A percentile compares a stretch with the other conserved stretches of the same genome.
Conservation (phyloP, 108 stramenopile species). For the Cyclostephanos tholiformis region DNA sequence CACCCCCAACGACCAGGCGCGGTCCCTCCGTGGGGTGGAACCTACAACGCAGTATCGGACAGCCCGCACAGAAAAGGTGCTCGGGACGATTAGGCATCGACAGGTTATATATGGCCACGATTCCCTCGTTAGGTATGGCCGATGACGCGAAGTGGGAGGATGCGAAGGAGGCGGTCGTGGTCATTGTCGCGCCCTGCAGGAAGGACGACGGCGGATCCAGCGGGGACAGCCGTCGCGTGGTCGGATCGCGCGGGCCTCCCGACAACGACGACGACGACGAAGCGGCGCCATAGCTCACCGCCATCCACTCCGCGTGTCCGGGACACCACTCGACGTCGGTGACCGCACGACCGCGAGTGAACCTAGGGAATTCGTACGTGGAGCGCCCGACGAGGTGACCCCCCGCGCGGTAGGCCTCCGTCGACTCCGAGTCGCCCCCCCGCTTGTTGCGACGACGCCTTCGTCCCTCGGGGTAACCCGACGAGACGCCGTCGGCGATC, state of each 20-base stretch:
- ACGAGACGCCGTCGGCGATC: not conserved
- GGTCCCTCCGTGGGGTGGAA: constrained; percentile 88
- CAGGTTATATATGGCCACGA: constrained; percentile 82
- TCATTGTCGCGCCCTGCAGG: constrained; percentile 39
- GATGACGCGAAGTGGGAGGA: constrained; percentile 9
- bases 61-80: constrained; percentile 84
- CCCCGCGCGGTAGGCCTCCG: constrained; percentile 36
- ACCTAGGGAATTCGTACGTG: constrained; percentile 68
- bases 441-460: not conserved
- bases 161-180: constrained; percentile 9
- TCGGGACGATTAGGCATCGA: constrained; percentile 85
- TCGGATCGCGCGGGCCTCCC: constrained; percentile 41
- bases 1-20: constrained; percentile 76
- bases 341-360: constrained; percentile 70
- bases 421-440: not conserved
- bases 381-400: constrained; percentile 64
- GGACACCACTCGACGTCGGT: constrained; percentile 90
- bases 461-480: not conserved
- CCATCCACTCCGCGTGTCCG: constrained; percentile 75
- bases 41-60: constrained; percentile 67
- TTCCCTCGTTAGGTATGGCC: constrained; percentile 58
- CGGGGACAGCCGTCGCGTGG: constrained; percentile 52
- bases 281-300: constrained; percentile 63
- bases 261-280: constrained; percentile 42
- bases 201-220: constrained; percentile 72